Base-by-base conservation (phyloP, 192 early-diverging fungal genomes). In the Rhizophagus prolifer region DNA sequence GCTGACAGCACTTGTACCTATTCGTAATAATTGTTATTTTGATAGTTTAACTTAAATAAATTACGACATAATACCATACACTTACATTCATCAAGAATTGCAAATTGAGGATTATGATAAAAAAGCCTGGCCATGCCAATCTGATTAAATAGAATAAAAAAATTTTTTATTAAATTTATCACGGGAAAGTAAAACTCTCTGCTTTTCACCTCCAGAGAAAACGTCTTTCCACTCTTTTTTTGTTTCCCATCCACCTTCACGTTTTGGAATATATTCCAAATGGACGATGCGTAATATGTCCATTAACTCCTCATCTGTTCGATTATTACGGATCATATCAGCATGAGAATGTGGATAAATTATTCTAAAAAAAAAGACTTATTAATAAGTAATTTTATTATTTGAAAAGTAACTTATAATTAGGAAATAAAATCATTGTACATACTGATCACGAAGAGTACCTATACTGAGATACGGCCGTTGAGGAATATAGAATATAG, bases 401-500 rank as follows among this genome's bases (percentile, higher is more conserved):
- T 36, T 23, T 41, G 21, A 12, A 46, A 25, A 21, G 25, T 28
- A 58, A 31, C 21, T 14, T 9, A 71, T 9, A 4, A 54, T n/a
- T n/a, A 47, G 31, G 9, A 25, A 26, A 9, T 71, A 71, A 47
- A 25, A 25, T 23, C n/a, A 71, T 38, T 31, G 8, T 73, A 80
- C 84, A 78, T 80, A 85, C 86, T 98, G 96, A 83, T 98, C 97
- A 78, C 98, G 92, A 77, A 99, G 81, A 8, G 94, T 96, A 30
- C 98, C 96, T 19, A 96, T 81, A 59, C 93, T 90, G 41, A 99
- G 86, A 80, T 99, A 99, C 21, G 98, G 95, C 46, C 95, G 90
- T 84, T 99, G 98, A 50, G 98, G 98, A 67, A 99, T 95, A 85
- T 99, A 99, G 81, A 98, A 97, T 79, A 99, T 95, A 81, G 94